Conservation (phyloP, 441 rosid species). For the Rhodomyrtus psidioides region DNA sequence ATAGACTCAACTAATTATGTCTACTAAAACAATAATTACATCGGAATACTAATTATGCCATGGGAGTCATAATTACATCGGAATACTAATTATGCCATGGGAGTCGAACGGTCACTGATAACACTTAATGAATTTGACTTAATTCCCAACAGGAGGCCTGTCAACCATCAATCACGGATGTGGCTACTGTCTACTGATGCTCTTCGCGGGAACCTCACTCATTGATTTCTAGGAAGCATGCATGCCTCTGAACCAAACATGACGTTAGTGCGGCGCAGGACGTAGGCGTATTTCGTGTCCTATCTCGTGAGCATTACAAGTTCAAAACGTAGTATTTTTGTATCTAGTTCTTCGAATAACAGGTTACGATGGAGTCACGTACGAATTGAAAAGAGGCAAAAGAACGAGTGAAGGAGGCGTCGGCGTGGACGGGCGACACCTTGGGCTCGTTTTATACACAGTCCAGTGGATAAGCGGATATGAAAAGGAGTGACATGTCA, state of each 20-base stretch:
- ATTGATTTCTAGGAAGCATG: background rate
- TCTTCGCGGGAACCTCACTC: background rate
- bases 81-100: no score
- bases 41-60: no score
- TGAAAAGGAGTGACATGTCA: no score
- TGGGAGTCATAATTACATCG: no score
- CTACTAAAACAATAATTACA: no score
- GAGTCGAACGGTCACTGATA: no score
- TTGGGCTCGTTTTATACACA: background rate
- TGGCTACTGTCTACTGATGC: background rate
- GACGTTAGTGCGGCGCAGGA: background rate
- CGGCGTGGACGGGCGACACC: background rate
- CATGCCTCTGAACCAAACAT: background rate
- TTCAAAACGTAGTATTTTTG: no score
- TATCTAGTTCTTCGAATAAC: background rate
- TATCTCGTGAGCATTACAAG: background rate
- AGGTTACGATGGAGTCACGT: background rate
- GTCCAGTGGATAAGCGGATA: no score
- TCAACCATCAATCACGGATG: no score
- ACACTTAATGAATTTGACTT: no score
- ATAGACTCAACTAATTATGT: no score
- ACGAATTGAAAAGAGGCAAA: background rate
- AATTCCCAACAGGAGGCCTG: no score
- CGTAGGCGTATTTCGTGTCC: background rate
- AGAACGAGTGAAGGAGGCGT: accelerated